Base-by-base conservation (phyloP, 2,329 filamentous ascomycete species). In the Curvularia lunata region DNA sequence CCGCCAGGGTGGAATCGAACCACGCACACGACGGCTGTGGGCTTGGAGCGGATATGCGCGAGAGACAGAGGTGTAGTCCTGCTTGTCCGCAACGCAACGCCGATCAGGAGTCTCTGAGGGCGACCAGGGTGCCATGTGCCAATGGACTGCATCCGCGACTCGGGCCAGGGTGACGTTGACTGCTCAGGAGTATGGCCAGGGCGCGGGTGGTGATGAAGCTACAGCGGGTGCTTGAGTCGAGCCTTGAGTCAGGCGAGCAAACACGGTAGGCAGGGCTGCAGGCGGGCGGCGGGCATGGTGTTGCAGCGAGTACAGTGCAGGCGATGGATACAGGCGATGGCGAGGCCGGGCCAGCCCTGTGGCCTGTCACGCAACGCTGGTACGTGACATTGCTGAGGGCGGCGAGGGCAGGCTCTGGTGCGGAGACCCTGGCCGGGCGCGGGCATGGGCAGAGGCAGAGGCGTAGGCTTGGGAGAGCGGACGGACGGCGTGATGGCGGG, bases 51-150 rank as follows among this genome's bases (percentile, higher is more conserved):
- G 63, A 67, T 52, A 53, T 42, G 45, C 38, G 53, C 46, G 54
- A 5, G 38, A n/a, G 6, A 42, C 10, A 32, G 13, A 8, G 10
- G 10, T 13, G 30, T 32, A 13, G 53, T 52, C 62, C 28, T 46
- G 52, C 50, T 58, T 52, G 49, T 55, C n/a, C 47, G 57, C 52
- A 47, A 43, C 23, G 23, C 23, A 25, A 25, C 48, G 32, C 59
- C 50, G 19, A 61, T 58, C 62, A 57, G 57, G 55, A 58, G 64
- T 42, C 51, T 63, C 57, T 66, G 63, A 52, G 54, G 48, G 10
- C 46, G 65, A 65, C 73, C 50, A 54, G 73, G 73, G 71, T 75
- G 74, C 73, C 75, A 76, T 76, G 74, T 75, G 73, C 62, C 65
- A 64, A 66, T 59, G 63, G 63, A 51, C 55, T 61, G 61, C 54